Conservation (phyloP, 495 filamentous ascomycete genomes). For the Neurospora sp. region DNA sequence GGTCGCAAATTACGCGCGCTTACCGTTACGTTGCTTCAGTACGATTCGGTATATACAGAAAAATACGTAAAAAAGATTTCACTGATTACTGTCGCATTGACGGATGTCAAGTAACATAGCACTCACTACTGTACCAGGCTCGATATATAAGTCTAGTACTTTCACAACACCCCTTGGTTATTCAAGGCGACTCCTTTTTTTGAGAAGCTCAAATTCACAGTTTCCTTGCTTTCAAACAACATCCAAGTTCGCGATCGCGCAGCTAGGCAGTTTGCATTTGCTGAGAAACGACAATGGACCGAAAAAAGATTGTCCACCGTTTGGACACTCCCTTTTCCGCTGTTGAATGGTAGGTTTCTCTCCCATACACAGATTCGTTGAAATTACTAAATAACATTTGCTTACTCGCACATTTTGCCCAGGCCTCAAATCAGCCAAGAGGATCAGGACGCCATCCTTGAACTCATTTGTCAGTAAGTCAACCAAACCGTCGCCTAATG, state of each 20-base stretch:
- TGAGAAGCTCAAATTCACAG: background rate
- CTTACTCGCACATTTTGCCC: background rate
- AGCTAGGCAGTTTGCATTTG: background rate
- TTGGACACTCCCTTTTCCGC: conserved; percentile 24
- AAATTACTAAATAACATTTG: background rate
- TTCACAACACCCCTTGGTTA: background rate
- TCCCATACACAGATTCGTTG: background rate
- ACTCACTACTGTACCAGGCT: background rate
- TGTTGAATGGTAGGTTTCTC: conserved; percentile 12
- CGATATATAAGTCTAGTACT: background rate
- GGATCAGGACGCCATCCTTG: conserved; percentile 44
- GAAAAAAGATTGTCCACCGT: conserved; percentile 20
- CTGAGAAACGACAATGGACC: conserved; percentile 12
- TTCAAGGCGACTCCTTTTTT: background rate
- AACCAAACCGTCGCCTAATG: background rate
- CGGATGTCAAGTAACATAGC: background rate
- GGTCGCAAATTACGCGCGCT: background rate
- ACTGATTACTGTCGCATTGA: background rate
- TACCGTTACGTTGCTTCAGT: background rate
- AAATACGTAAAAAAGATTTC: background rate
- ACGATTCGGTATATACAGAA: background rate
- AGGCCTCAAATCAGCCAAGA: conserved; percentile 41
- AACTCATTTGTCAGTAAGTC: conserved; percentile 45
- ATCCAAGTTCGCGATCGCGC: background rate
- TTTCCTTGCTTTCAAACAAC: background rate